Evolutionary conservation across 495 filamentous ascomycete species (phyloP).

Genomic region (Penicillium cinerascens): DNA sequence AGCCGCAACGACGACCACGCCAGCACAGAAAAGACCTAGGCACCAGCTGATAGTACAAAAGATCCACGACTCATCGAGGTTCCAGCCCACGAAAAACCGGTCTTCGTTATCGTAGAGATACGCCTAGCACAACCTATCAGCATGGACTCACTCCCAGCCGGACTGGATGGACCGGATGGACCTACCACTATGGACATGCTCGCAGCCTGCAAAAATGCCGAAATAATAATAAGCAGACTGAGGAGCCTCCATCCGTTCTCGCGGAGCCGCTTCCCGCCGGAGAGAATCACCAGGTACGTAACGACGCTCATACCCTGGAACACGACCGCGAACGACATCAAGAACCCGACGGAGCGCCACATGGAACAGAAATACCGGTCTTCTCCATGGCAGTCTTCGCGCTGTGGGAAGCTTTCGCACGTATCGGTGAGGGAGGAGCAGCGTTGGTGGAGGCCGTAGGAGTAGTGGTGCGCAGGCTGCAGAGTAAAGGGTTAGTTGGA

Average conservation of each 20-base stretch:
- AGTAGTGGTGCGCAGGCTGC: slow-evolving; percentile 53
- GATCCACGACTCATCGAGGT: slow-evolving; percentile 71
- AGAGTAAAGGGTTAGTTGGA: background rate
- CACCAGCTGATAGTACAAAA: slow-evolving; percentile 73
- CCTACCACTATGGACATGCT: slow-evolving; percentile 78
- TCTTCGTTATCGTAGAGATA: slow-evolving; percentile 83
- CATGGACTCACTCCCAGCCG: background rate
- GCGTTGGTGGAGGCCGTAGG: slow-evolving; percentile 74
- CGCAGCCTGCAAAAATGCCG: slow-evolving; percentile 59
- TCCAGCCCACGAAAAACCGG: slow-evolving; percentile 83
- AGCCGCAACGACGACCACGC: slow-evolving; percentile 59
- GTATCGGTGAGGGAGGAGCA: slow-evolving; percentile 64
- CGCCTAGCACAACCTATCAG: slow-evolving; percentile 46
- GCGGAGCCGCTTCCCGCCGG: slow-evolving; percentile 71
- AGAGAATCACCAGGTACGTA: slow-evolving; percentile 67
- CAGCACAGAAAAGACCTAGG: slow-evolving; percentile 58
- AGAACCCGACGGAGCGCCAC: slow-evolving; percentile 84
- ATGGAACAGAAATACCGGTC: slow-evolving; percentile 82
- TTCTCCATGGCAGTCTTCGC: slow-evolving; percentile 64
- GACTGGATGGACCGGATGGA: slow-evolving; percentile 20
- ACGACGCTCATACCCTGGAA: slow-evolving; percentile 69
- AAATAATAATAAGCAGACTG: slow-evolving; percentile 56
- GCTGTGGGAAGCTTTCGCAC: slow-evolving; percentile 57
- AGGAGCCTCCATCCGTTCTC: slow-evolving; percentile 76
- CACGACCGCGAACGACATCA: slow-evolving; percentile 78